Conservation (phyloP, 305 asterid species). For the Fraxinus platypoda region DNA sequence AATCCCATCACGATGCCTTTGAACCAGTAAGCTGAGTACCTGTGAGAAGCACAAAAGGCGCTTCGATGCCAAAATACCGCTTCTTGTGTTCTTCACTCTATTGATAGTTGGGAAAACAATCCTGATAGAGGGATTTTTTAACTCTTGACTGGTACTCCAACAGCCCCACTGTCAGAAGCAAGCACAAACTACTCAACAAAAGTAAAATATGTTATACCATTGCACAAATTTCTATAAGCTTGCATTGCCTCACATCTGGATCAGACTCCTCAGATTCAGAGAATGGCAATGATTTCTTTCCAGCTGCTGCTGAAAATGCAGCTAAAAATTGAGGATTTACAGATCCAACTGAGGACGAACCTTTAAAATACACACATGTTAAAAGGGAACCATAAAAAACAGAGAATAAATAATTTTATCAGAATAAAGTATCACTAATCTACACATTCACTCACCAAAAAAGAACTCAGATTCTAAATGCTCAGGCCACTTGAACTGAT, state of each 20-base stretch:
- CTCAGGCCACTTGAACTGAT: conserved; percentile 86
- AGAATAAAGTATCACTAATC: conserved; percentile 10
- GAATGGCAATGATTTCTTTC: conserved; percentile 61
- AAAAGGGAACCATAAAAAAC: conserved; percentile 17
- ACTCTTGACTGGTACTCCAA: conserved; percentile 88
- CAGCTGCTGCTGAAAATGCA: conserved; percentile 91
- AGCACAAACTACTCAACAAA: conserved; percentile 27
- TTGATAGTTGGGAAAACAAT: conserved; percentile 76
- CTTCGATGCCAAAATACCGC: conserved; percentile 64
- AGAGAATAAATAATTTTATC: conserved; percentile 6
- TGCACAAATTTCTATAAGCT: not conserved
- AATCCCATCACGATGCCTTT: not conserved
- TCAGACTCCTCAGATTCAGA: conserved; percentile 85
- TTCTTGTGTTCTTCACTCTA: conserved; percentile 64
- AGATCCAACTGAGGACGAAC: conserved; percentile 80
- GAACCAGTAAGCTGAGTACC: conserved; percentile 37
- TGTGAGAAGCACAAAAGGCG: conserved; percentile 80
- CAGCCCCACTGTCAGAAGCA: conserved; percentile 80
- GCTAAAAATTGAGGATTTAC: conserved; percentile 77
- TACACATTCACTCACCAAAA: conserved; percentile 52
- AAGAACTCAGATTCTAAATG: conserved; percentile 72
- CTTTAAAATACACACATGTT: conserved; percentile 34
- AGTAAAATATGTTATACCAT: conserved; percentile 13
- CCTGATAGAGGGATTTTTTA: conserved; percentile 67
- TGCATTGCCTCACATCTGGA: conserved; percentile 63